Percentiles rank a stretch among this genome's conserved stretches.
Conservation (phyloP, 192 early-diverging fungal species). For the Linderina pennispora region DNA sequence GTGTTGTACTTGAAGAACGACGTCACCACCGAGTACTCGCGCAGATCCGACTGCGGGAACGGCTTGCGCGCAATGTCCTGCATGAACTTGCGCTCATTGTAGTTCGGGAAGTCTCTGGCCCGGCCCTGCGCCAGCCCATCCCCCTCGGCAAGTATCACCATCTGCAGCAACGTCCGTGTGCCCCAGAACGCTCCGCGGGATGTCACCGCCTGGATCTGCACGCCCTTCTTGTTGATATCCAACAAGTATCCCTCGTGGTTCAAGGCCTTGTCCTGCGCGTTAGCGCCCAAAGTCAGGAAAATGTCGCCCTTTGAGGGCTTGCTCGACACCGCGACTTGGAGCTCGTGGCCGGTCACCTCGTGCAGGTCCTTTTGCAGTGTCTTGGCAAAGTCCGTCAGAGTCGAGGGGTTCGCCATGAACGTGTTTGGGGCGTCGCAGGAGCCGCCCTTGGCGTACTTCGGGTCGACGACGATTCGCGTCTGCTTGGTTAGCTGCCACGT, state of each 20-base stretch:
- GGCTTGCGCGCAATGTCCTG: slow-evolving; percentile 46
- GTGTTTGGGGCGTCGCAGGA: slow-evolving; percentile 18
- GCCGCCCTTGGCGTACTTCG: slow-evolving; percentile 23
- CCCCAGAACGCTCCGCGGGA: slow-evolving; percentile 44
- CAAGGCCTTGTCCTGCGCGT: slow-evolving; percentile 15
- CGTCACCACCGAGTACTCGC: slow-evolving; percentile 36
- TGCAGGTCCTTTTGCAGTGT: slow-evolving; percentile 33
- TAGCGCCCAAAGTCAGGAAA: slow-evolving; percentile 37
- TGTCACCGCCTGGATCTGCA: slow-evolving; percentile 26
- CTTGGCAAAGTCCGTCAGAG: slow-evolving; percentile 23
- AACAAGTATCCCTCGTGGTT: slow-evolving; percentile 35
- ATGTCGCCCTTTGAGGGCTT: slow-evolving; percentile 19
- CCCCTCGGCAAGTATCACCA: slow-evolving; percentile 41
- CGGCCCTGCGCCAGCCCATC: slow-evolving; percentile 26
- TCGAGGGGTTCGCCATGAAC: slow-evolving; percentile 35
- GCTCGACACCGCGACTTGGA: slow-evolving; percentile 22
- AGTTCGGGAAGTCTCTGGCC: slow-evolving; percentile 44
- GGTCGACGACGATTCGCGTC: slow-evolving; percentile 35
- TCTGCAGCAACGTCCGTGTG: slow-evolving; percentile 42
- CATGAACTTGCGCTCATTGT: slow-evolving; percentile 40
- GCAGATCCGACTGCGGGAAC: slow-evolving; percentile 36
- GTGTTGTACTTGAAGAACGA: slow-evolving; percentile 50
- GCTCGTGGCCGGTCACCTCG: slow-evolving; percentile 20
- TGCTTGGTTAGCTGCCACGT: slow-evolving; percentile 21
- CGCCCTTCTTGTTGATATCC: slow-evolving; percentile 30